phyloP scores from a whole-genome alignment of 352 stramenopile species.

The Phytophthora sp. region DNA sequence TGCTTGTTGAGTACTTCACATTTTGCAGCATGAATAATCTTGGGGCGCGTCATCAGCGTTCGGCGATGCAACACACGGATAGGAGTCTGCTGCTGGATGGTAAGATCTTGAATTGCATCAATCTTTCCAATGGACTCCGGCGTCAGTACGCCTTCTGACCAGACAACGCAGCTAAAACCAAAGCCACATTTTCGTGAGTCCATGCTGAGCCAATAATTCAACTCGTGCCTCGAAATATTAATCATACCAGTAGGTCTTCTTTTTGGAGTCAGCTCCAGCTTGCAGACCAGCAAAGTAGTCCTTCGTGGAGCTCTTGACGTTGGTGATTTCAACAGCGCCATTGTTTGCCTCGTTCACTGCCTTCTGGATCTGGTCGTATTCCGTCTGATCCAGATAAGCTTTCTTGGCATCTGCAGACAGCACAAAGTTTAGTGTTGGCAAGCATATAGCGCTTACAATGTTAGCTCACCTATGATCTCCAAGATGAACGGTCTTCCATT shows the following conservation, averaged over 20 bases:
- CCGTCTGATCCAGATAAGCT: slow-evolving; percentile 55
- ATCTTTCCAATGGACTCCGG: slow-evolving; percentile 70
- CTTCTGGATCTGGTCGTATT: slow-evolving; percentile 61
- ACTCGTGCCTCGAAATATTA: no score
- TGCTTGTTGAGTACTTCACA: slow-evolving; percentile 95
- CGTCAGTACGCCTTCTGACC: slow-evolving; percentile 68
- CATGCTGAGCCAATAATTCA: neutral
- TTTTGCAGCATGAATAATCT: slow-evolving; percentile 88
- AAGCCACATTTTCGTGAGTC: neutral
- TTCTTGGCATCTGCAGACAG: slow-evolving; percentile 71
- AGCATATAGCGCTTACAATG: neutral
- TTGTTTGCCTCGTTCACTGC: slow-evolving; percentile 75
- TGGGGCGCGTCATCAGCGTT: slow-evolving; percentile 92
- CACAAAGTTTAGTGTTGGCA: neutral
- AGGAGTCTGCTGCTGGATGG: slow-evolving; percentile 96
- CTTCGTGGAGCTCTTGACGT: slow-evolving; percentile 75
- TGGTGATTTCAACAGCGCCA: slow-evolving; percentile 84
- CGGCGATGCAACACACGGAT: slow-evolving; percentile 98
- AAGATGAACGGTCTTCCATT: slow-evolving; percentile 93
- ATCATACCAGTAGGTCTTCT: slow-evolving; percentile 87
- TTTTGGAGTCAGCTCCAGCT: slow-evolving; percentile 83
- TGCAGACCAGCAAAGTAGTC: slow-evolving; percentile 85
- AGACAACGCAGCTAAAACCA: slow-evolving; percentile 74
- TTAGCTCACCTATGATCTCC: slow-evolving; percentile 65
- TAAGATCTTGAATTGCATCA: slow-evolving; percentile 81